phyloP scores from a whole-genome alignment of 805 yeast species.

The Isabelozyma heimii region DNA sequence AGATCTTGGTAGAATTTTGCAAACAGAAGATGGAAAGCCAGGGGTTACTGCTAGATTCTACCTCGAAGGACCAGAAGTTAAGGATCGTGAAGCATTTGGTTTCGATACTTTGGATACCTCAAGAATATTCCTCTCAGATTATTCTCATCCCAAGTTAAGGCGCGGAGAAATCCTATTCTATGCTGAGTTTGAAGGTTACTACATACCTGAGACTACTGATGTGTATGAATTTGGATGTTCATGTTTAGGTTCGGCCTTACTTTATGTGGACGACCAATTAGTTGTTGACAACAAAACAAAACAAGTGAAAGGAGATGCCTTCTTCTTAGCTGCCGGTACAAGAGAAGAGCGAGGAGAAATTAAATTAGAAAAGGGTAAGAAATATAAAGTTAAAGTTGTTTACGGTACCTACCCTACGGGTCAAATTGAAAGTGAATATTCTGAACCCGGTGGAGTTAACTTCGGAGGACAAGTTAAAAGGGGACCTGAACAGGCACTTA shows the following conservation, averaged over 20 bases:
- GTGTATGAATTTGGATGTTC: constrained; percentile 52
- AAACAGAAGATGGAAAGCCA: constrained; percentile 17
- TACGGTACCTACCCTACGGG: constrained; percentile 50
- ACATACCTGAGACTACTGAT: constrained; percentile 46
- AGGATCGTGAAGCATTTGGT: constrained; percentile 13
- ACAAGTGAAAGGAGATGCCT: constrained; percentile 48
- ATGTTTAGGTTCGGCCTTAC: constrained; percentile 52
- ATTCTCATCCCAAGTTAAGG: constrained; percentile 15
- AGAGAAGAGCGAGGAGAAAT: constrained; percentile 43
- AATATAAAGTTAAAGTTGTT: constrained; percentile 46
- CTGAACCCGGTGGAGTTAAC: constrained; percentile 22
- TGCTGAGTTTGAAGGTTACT: constrained; percentile 43
- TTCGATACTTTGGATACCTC: constrained; percentile 15
- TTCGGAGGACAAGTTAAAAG: constrained; percentile 20
- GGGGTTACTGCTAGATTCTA: constrained; percentile 19
- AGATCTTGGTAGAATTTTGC: constrained; percentile 20
- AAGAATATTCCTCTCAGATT: constrained; percentile 21
- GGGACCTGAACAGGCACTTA: constrained; percentile 18
- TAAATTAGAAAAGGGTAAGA: constrained; percentile 40
- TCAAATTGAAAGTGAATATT: constrained; percentile 3
- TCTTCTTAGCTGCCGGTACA: constrained; percentile 54
- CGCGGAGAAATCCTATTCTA: constrained; percentile 30
- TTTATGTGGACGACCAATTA: constrained; percentile 51
- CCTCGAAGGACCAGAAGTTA: constrained; percentile 12
- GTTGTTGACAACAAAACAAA: constrained; percentile 55